Base-by-base conservation (phyloP, 2,329 filamentous ascomycete species). In the Lasiodiplodia gonubiensis region DNA sequence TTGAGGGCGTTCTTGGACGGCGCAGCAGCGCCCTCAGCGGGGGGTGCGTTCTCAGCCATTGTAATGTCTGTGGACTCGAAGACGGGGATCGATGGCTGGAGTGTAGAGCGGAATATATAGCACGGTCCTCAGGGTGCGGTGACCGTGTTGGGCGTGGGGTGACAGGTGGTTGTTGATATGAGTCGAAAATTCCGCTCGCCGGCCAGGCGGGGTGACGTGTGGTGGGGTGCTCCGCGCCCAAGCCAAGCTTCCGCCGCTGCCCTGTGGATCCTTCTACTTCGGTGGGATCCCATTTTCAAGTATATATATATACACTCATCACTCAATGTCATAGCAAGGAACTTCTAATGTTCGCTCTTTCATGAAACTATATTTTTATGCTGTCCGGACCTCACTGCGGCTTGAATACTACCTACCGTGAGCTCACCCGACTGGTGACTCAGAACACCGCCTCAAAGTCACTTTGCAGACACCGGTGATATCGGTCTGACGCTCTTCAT, bases 1-100 rank as follows among this genome's bases (percentile, higher is more conserved):
- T 80, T 80, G 72, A 80, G 63, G 48, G 78, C 78, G 61, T 79
- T 80, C 71, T 80, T 80, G 59, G 78, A 80, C 12, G 76, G 77
- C 66, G 65, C 68, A 25, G 60, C 54, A 12, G 57, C 68, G 48
- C 52, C 64, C 21, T 67, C 53, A 23, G 67, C 63, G 59, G 75
- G 71, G 46, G 65, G 65, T 59, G 73, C 69, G 64, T 73, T 71
- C 70, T 78, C 75, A 69, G 75, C 73, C 76, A 78, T 78, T 69
- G 69, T 71, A 52, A 37, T 35, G 23, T 7, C 25, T 46, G 4
- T 67, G 59, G 35, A 49, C 21, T 30, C 14, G 27, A 42, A 30
- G 25, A 21, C 33, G n/a, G 18, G 59, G 25, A 25, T 52, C 35
- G 35, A 21, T 8, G 33, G 48, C 3, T 8, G 55, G 39, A 54